A percentile compares a stretch with the other conserved stretches of the same genome.
Conservation (phyloP, 306 rosid species). For the Cicer judaicum region DNA sequence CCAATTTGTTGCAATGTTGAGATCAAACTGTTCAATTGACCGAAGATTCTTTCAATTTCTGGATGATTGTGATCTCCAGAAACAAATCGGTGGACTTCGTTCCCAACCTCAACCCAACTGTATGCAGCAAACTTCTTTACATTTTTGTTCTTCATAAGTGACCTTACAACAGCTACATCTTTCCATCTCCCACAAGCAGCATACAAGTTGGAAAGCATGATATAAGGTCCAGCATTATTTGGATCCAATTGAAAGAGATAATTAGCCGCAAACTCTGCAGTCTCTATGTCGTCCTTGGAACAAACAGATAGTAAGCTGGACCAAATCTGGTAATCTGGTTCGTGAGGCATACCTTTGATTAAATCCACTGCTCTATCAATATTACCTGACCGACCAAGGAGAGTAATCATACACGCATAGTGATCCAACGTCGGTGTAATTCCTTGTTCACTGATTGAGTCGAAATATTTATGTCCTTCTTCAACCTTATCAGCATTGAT, state of each 20-base stretch:
- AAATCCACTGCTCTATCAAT: constrained; percentile 49
- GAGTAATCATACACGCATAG: constrained; percentile 58
- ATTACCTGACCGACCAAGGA: constrained; percentile 53
- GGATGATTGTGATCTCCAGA: constrained; percentile 55
- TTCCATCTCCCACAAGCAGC: constrained; percentile 61
- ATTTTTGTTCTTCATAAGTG: constrained; percentile 50
- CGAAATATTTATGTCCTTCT: constrained; percentile 53
- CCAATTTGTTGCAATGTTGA: constrained; percentile 48
- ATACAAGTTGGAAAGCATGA: constrained; percentile 59
- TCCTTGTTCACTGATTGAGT: constrained; percentile 52
- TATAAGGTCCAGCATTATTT: constrained; percentile 56
- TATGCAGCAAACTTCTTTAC: constrained; percentile 61
- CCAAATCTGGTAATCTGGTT: constrained; percentile 54
- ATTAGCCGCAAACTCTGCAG: constrained; percentile 54
- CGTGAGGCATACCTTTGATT: constrained; percentile 51
- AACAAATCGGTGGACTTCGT: constrained; percentile 55
- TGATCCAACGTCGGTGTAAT: constrained; percentile 58
- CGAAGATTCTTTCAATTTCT: constrained; percentile 43
- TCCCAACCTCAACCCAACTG: constrained; percentile 56
- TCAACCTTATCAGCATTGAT: constrained; percentile 49
- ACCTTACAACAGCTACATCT: constrained; percentile 51
- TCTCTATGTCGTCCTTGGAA: constrained; percentile 48
- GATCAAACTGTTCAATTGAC: constrained; percentile 47
- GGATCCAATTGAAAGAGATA: constrained; percentile 54
- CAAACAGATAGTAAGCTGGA: constrained; percentile 52